phyloP scores from a whole-genome alignment of 257 asterid species.

The Nicotiana tomentosiformis region DNA sequence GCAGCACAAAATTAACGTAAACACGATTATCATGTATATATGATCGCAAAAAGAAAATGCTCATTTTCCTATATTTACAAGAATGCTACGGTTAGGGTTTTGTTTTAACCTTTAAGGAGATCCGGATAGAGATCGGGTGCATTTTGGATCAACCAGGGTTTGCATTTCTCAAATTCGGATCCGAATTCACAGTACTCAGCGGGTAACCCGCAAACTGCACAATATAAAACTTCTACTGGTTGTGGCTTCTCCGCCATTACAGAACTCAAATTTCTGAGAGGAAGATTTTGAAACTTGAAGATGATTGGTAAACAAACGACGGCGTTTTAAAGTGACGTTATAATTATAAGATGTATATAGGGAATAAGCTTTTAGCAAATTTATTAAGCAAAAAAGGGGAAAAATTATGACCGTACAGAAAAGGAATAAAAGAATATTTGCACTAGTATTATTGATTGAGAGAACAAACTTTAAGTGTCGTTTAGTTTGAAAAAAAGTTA shows the following conservation, averaged over 20 bases:
- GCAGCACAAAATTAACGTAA: too few relatives aligned
- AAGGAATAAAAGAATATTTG: too few relatives aligned
- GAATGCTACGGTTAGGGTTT: neutral
- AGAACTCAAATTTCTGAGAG: neutral
- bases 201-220: constrained; percentile 85
- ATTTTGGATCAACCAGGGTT: constrained; percentile 87
- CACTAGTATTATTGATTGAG: too few relatives aligned
- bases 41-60: too few relatives aligned
- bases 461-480: too few relatives aligned
- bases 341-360: neutral
- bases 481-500: too few relatives aligned
- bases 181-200: constrained; percentile 98
- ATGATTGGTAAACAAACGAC: neutral
- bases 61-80: too few relatives aligned
- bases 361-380: neutral
- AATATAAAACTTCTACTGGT: constrained; percentile 61
- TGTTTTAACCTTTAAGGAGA: constrained; percentile 62
- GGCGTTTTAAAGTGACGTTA: too few relatives aligned
- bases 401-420: too few relatives aligned
- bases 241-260: constrained; percentile 78
- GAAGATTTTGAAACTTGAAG: neutral
- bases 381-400: too few relatives aligned
- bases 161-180: constrained; percentile 87
- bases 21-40: too few relatives aligned
- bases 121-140: constrained; percentile 80